These are phyloP conservation scores for Aspergillus nanangensis DNA, from an alignment of 495 filamentous ascomycete genomes.

Conservation along the genomic window DNA sequence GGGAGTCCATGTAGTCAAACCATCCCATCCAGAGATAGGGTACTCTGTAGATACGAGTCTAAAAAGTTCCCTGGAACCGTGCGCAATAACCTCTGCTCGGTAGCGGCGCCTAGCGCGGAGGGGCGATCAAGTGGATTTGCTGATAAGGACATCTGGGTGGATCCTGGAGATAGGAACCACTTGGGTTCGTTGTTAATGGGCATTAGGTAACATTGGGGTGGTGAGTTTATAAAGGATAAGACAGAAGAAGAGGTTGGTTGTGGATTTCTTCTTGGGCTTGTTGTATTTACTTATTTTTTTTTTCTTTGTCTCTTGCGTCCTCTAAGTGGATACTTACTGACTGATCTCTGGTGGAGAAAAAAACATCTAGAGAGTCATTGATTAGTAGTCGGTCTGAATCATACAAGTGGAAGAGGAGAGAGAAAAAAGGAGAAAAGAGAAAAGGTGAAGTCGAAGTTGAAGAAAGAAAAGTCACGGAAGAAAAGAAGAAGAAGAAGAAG, in stretches of 20 bases:
- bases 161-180: too few relatives aligned
- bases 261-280: neutral
- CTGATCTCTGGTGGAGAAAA: too few relatives aligned
- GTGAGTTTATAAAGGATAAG: too few relatives aligned
- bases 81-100: slow-evolving; percentile 5
- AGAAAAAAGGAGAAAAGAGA: neutral
- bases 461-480: neutral
- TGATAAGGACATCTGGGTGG: slow-evolving; percentile 1
- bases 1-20: too few relatives aligned
- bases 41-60: neutral
- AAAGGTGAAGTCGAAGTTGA: neutral
- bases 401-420: neutral
- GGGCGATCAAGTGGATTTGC: slow-evolving; percentile 12
- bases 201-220: too few relatives aligned
- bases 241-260: neutral
- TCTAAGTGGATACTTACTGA: too few relatives aligned
- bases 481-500: neutral
- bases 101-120: slow-evolving; percentile 22
- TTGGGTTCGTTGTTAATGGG: too few relatives aligned
- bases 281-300: neutral
- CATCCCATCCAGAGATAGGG: neutral
- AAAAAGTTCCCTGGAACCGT: too few relatives aligned
- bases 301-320: too few relatives aligned
- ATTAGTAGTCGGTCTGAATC: neutral
- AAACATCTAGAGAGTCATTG: slow-evolving; percentile 7